Evolutionary conservation across 345 rosid species (phyloP), one percentile per base, ranked within the genome.

Genomic region (Corchorus capsularis): DNA sequence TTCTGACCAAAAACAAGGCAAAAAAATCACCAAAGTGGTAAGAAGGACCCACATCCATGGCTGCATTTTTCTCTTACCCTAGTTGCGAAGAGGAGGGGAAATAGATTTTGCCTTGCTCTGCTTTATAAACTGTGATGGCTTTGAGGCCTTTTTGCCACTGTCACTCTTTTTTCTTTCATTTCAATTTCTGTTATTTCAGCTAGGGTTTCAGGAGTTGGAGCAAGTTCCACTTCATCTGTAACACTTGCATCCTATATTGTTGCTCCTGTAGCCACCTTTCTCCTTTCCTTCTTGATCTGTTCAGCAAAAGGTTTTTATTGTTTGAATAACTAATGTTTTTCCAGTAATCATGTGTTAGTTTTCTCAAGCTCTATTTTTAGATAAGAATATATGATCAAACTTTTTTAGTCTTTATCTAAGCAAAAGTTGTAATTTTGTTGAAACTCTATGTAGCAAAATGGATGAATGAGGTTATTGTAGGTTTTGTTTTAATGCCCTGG

Each of bases 41-140:
- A 91, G 80, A 50, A 87, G 79, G 5, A 76, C 83, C 98, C 95
- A 93, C 92, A 89, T 93, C 95, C 97, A 94, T 70, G 87, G 78
- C 80, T 83, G 89, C 84, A 88, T 87, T 79, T 84, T 93, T 77
- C 90, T 84, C 87, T 85, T 93, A 59, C 93, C 83, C 7, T 95
- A 81, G 83, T 86, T 89, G 67, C 97, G 90, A 37, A 91, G 81
- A 17, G 96, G 89, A 15, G 83, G 86, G 45, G 98, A 94, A 79
- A 87, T 75, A 9, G 93, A 81, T 76, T 89, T 27, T 27, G 27
- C 27, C 27, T 27, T 27, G 87, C 41, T 85, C 76, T 89, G 92
- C 82, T 89, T 94, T 17, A 86, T 16, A 73, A 82, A 87, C 63
- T 85, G 92, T 57, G 83, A 20, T 63, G 82, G 60, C 71, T 82